These are phyloP conservation scores for Phytophthora ohioensis DNA, from an alignment of 352 stramenopile species.

Conservation along the genomic window DNA sequence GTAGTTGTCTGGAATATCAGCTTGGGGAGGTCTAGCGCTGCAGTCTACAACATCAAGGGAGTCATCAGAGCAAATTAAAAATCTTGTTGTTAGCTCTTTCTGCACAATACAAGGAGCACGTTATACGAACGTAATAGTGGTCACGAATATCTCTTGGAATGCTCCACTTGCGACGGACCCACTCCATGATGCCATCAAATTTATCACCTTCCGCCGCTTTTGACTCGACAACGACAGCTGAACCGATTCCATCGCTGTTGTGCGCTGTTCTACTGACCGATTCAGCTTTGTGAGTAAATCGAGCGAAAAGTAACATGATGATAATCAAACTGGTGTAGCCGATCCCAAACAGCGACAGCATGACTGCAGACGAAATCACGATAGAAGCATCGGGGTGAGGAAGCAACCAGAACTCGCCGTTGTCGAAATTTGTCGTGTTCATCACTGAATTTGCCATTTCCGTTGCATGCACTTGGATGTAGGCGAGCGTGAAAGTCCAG, in stretches of 20 bases:
- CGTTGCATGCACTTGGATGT: constrained; percentile 49
- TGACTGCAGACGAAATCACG: constrained; percentile 28
- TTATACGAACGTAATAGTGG: constrained; percentile 33
- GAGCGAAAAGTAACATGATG: constrained; percentile 40
- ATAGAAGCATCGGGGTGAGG: constrained; percentile 32
- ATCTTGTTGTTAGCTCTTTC: neutral
- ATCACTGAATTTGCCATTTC: constrained; percentile 52
- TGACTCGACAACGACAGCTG: neutral
- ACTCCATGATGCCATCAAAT: neutral
- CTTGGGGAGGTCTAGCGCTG: constrained; percentile 55
- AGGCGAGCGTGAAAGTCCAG: constrained; percentile 47
- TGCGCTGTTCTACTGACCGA: neutral
- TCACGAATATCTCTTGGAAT: constrained; percentile 32
- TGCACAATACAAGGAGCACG: neutral
- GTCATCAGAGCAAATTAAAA: neutral
- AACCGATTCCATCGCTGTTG: neutral
- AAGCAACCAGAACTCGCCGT: constrained; percentile 60
- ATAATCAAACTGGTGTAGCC: constrained; percentile 46
- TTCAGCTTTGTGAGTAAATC: constrained; percentile 11
- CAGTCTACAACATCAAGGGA: constrained; percentile 41
- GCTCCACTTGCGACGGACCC: constrained; percentile 5
- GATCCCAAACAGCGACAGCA: constrained; percentile 44
- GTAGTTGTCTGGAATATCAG: constrained; percentile 59
- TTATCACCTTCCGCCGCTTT: neutral
- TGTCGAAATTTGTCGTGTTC: constrained; percentile 50